phyloP scores from a whole-genome alignment of 2,329 filamentous ascomycete species.

The Cytospora piceicola region DNA sequence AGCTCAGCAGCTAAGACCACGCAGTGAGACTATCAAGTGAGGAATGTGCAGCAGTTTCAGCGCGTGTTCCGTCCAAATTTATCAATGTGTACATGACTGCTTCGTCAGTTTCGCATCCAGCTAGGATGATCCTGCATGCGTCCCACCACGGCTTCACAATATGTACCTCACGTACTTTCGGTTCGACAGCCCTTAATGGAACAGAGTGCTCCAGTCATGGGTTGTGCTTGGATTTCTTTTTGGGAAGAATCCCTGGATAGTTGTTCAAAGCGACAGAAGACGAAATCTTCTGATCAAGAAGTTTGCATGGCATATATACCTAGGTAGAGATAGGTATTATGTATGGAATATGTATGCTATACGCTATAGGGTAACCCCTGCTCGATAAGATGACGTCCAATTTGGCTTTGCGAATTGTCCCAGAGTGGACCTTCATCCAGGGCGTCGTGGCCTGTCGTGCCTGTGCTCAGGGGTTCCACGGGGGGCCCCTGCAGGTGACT shows the following conservation, averaged over 20 bases:
- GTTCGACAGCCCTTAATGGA: background rate
- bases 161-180: background rate
- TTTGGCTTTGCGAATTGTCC: slow-evolving; percentile 27
- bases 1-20: slow-evolving; percentile 10
- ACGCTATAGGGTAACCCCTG: slow-evolving; percentile 18
- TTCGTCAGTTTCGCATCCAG: slow-evolving; percentile 39
- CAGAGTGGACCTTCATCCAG: slow-evolving; percentile 24
- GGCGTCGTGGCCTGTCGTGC: background rate
- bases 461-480: background rate
- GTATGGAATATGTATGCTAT: no score
- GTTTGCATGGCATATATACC: no score
- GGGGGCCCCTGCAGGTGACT: background rate
- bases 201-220: background rate
- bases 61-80: slow-evolving; percentile 33
- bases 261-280: background rate
- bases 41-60: slow-evolving; percentile 41
- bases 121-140: slow-evolving; percentile 34
- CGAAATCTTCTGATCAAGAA: background rate
- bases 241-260: background rate
- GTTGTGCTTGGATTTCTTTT: background rate
- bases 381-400: slow-evolving; percentile 27
- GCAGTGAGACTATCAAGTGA: slow-evolving; percentile 21
- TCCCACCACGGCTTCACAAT: slow-evolving; percentile 12
- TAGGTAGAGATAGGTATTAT: background rate
- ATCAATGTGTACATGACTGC: slow-evolving; percentile 32